Conservation (phyloP, 257 asterid genomes). For the Solanum arcanum region DNA sequence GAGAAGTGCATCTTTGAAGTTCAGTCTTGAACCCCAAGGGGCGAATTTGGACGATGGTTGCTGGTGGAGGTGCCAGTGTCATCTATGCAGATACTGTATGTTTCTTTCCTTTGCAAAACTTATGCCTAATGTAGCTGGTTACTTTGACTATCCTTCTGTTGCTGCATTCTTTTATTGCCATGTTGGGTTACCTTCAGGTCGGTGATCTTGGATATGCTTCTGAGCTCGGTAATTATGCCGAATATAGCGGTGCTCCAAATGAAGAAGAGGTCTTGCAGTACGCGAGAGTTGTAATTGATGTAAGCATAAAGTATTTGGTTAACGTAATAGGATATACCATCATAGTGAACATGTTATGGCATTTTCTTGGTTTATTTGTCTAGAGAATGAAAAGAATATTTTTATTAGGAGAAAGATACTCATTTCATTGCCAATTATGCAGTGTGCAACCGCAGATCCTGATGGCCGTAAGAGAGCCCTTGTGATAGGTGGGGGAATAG, state of each 20-base stretch:
- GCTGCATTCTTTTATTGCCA: background rate
- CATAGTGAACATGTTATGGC: background rate
- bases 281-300: constrained; percentile 93
- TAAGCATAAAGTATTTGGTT: constrained; percentile 13
- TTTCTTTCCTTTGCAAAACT: constrained; percentile 6
- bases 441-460: constrained; percentile 96
- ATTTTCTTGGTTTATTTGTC: background rate
- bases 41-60: constrained; percentile 96
- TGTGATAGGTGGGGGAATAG: constrained; percentile 89
- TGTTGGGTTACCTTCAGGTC: constrained; percentile 30
- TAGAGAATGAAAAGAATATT: background rate
- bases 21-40: constrained; percentile 93
- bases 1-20: constrained; percentile 94
- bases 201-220: constrained; percentile 95
- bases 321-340: background rate
- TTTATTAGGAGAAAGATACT: background rate
- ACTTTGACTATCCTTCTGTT: background rate
- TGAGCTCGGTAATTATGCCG: constrained; percentile 94
- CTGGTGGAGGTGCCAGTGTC: constrained; percentile 98
- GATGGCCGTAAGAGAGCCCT: constrained; percentile 84
- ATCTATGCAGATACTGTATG: constrained; percentile 82
- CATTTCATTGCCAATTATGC: background rate
- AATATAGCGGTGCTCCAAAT: constrained; percentile 95
- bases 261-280: constrained; percentile 95
- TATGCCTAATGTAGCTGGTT: background rate